These are phyloP conservation scores for Myxozyma monticola DNA, from an alignment of 805 yeast genomes.

Conservation along the genomic window DNA sequence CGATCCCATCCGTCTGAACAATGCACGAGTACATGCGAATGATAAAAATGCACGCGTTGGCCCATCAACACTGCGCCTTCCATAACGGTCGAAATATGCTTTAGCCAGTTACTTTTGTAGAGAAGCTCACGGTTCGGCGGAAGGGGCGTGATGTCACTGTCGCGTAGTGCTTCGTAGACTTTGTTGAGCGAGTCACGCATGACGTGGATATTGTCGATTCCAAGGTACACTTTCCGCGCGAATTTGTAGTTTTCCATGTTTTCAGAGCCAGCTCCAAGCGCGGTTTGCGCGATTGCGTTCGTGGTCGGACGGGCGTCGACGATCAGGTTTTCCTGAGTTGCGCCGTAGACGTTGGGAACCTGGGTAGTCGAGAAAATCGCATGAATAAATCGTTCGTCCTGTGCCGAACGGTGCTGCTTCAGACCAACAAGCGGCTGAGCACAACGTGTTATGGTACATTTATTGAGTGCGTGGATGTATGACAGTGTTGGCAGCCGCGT, in stretches of 20 bases:
- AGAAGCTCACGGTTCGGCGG: conserved; percentile 58
- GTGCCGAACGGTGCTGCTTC: conserved; percentile 81
- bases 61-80: conserved; percentile 75
- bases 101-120: conserved; percentile 75
- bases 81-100: conserved; percentile 64
- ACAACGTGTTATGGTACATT: conserved; percentile 76
- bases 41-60: conserved; percentile 78
- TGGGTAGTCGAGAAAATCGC: conserved; percentile 70
- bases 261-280: conserved; percentile 98
- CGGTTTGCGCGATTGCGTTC: conserved; percentile 94
- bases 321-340: conserved; percentile 58
- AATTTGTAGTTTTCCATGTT: conserved; percentile 80
- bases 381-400: conserved; percentile 79
- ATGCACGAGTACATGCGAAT: conserved; percentile 81
- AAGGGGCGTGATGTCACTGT: conserved; percentile 60
- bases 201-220: conserved; percentile 93
- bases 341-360: conserved; percentile 36
- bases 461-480: conserved; percentile 64
- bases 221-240: conserved; percentile 72
- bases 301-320: conserved; percentile 92
- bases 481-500: conserved; percentile 78
- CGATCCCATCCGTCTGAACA: conserved; percentile 99
- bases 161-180: conserved; percentile 61
- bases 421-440: conserved; percentile 92
- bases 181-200: conserved; percentile 80